A percentile compares a stretch with the other conserved stretches of the same genome.
Conservation (phyloP, 1,284 basidiomycete species). For the Austropuccinia psidii region DNA sequence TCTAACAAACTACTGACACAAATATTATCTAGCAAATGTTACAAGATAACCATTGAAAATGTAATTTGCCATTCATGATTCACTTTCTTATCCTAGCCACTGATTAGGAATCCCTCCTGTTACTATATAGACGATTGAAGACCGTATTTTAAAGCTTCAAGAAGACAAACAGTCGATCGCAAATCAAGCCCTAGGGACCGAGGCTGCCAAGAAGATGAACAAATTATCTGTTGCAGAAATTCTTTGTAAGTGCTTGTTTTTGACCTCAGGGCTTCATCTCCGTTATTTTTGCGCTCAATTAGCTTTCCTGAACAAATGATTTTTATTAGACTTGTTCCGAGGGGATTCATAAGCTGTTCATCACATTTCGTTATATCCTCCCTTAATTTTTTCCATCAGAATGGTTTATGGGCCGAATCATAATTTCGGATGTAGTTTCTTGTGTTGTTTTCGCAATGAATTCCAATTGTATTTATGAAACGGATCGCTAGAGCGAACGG, state of each 20-base stretch:
- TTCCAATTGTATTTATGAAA: too few relatives aligned
- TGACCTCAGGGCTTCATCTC: too few relatives aligned
- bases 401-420: too few relatives aligned
- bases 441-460: too few relatives aligned
- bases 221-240: conserved; percentile 31
- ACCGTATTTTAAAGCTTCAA: conserved; percentile 29
- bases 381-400: too few relatives aligned
- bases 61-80: neutral
- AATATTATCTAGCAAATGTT: conserved; percentile 7
- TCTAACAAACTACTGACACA: neutral
- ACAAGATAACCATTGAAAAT: conserved; percentile 27
- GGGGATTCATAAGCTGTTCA: too few relatives aligned
- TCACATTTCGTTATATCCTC: too few relatives aligned
- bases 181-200: conserved; percentile 29
- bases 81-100: neutral
- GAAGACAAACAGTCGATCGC: conserved; percentile 22
- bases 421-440: too few relatives aligned
- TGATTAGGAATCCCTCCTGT: neutral
- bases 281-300: too few relatives aligned
- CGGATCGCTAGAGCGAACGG: too few relatives aligned
- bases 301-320: too few relatives aligned
- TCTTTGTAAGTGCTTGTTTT: neutral
- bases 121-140: conserved; percentile 19
- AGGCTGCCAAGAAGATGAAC: conserved; percentile 32
- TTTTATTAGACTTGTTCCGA: too few relatives aligned